Evolutionary conservation across 352 stramenopile genomes (phyloP), one percentile per base, ranked within the genome.

Genomic region (Pythium oligandrum): DNA sequence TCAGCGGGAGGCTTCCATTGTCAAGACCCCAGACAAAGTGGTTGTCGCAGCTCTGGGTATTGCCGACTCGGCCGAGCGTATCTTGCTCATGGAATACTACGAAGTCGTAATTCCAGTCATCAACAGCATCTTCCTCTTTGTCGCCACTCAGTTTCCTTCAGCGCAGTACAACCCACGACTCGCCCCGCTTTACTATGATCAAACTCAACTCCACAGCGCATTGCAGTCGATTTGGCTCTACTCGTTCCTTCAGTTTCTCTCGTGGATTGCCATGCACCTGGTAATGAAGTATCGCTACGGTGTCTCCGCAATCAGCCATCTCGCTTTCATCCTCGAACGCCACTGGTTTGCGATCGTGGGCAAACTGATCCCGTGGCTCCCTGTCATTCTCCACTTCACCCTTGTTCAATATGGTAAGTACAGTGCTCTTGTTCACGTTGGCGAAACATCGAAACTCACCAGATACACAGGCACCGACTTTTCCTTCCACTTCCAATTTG

Each of bases 231-330:
- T 53, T 6, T 5, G 26, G 10, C 6, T 53, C 12, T 53, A 53
- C 26, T 40, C 48, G 8, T 40, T 40, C 6, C 48, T 53, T 8
- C 48, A 53, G 48, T 31, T 31, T 5, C 7, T 53, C 34, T 44
- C 9, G 6, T 6, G 40, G 4, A 11, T 53, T 6, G 34, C 34
- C 6, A 63, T 63, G 56, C 35, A 44, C 17, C 3, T 53, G 6
- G 48, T 57, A 9, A 63, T 62, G 55, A 35, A 40, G 30, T 37
- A 45, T 46, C 56, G 56, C 31, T 63, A 50, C 32, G 39, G 49
- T 12, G 33, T 63, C 6, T 57, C 48, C 0, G 36, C 49, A 3
- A n/a, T 42, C 12, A 34, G 12, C 6, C 43, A 43, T 17, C 34
- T 63, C 2, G 30, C 56, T 10, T 63, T 50, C 31, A 36, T 57